Conservation (phyloP, 371 early-diverging fungal genomes). For the Encephalitozoon intestinalis region DNA sequence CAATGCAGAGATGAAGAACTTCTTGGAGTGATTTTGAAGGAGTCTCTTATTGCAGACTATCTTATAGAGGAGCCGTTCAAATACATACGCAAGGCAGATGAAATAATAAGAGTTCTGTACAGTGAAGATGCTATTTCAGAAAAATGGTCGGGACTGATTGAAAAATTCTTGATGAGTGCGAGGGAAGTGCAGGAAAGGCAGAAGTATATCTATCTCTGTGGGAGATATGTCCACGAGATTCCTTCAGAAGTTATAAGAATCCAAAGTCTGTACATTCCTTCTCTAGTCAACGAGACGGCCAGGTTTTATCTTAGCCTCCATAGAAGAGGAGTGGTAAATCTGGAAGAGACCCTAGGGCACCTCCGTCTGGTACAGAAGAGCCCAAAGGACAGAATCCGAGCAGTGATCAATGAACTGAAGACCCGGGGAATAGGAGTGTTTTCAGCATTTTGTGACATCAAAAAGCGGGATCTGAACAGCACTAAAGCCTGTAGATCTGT, state of each 20-base stretch:
- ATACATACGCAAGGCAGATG: not conserved
- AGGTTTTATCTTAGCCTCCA: slow-evolving; percentile 3
- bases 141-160: not conserved
- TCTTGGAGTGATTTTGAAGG: not conserved
- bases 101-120: not conserved
- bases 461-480: not conserved
- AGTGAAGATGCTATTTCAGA: not conserved
- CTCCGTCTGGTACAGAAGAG: not conserved
- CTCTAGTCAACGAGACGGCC: not conserved
- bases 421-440: not conserved
- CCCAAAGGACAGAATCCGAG: not conserved
- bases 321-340: not conserved
- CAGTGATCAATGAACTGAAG: not conserved
- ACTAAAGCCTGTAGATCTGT: not conserved
- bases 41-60: not conserved
- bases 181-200: not conserved
- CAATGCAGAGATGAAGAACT: not conserved
- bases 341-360: not conserved
- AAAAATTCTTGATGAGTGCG: not conserved
- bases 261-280: not conserved
- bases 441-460: not conserved
- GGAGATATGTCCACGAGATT: not conserved
- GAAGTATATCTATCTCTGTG: slow-evolving; percentile 3
- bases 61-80: not conserved
- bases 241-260: not conserved